These are phyloP conservation scores for Sungouiozyma intestinalis DNA, from an alignment of 805 yeast species.

Conservation along the genomic window DNA sequence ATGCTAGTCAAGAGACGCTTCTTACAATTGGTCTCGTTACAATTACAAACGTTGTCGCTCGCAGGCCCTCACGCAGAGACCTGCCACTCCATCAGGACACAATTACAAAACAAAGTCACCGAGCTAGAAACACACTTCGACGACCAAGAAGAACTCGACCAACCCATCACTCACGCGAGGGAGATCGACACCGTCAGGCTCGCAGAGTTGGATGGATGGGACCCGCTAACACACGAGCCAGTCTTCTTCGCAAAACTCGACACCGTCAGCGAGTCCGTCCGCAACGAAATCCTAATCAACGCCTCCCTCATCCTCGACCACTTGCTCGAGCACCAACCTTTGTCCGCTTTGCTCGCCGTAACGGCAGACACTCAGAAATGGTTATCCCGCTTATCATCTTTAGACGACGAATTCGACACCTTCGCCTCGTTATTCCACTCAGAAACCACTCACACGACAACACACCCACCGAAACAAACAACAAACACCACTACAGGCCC, in stretches of 20 bases:
- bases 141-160: conserved; percentile 41
- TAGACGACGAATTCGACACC: conserved; percentile 30
- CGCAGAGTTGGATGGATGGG: conserved; percentile 49
- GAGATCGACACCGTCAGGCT: conserved; percentile 37
- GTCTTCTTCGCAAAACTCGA: conserved; percentile 34
- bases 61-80: conserved; percentile 14
- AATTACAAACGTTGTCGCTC: conserved; percentile 23
- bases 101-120: conserved; percentile 36
- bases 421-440: conserved; percentile 18
- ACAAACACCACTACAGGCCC: background rate
- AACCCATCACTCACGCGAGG: conserved; percentile 35
- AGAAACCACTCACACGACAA: background rate
- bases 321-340: conserved; percentile 25
- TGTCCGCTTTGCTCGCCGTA: conserved; percentile 14
- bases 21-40: conserved; percentile 34
- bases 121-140: conserved; percentile 43
- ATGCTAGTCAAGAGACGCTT: conserved; percentile 32
- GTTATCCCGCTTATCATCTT: conserved; percentile 23
- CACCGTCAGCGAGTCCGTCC: conserved; percentile 37
- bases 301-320: conserved; percentile 49
- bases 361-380: conserved; percentile 14
- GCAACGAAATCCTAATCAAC: conserved; percentile 44
- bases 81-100: conserved; percentile 16
- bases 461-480: background rate
- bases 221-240: conserved; percentile 31